A percentile compares a stretch with the other conserved stretches of the same genome.
Evolutionary conservation across 139 green algal species (phyloP).

Genomic region (Ulvella scutata): DNA sequence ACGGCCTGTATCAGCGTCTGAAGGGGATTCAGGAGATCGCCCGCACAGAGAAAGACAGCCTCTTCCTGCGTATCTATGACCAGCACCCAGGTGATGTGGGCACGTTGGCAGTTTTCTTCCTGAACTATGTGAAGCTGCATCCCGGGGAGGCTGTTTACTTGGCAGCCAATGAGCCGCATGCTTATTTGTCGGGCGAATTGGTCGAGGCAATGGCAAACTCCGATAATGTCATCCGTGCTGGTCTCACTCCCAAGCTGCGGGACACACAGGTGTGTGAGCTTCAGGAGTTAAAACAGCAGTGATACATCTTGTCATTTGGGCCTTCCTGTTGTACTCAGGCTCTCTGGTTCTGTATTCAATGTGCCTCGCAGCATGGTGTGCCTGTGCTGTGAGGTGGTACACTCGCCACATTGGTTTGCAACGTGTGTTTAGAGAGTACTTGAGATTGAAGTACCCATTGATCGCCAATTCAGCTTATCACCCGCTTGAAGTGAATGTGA

Average conservation of each 20-base stretch:
- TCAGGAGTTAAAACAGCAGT: too few species aligned
- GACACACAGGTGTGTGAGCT: slow-evolving; percentile 13
- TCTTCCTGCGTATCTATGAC: slow-evolving; percentile 64
- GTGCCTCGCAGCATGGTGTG: too few species aligned
- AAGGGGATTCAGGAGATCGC: neutral
- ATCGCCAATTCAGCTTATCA: too few species aligned
- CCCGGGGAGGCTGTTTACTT: slow-evolving; percentile 70
- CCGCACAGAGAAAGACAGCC: slow-evolving; percentile 36
- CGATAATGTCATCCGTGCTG: slow-evolving; percentile 95
- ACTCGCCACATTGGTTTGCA: too few species aligned
- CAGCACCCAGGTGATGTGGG: slow-evolving; percentile 92
- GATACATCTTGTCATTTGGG: too few species aligned
- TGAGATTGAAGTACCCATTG: too few species aligned
- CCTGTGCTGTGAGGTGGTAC: too few species aligned
- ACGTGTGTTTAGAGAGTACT: too few species aligned
- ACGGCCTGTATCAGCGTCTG: slow-evolving; percentile 35
- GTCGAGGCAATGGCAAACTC: slow-evolving; percentile 88
- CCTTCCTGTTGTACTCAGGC: too few species aligned
- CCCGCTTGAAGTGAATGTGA: too few species aligned
- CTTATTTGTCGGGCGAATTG: slow-evolving; percentile 76
- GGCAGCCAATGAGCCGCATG: slow-evolving; percentile 90
- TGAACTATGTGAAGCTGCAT: slow-evolving; percentile 68
- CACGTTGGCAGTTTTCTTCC: slow-evolving; percentile 78
- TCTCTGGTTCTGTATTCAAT: too few species aligned
- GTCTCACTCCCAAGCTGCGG: slow-evolving; percentile 89